phyloP scores from a whole-genome alignment of 768 basidiomycete species.

The Artomyces pyxidatus region DNA sequence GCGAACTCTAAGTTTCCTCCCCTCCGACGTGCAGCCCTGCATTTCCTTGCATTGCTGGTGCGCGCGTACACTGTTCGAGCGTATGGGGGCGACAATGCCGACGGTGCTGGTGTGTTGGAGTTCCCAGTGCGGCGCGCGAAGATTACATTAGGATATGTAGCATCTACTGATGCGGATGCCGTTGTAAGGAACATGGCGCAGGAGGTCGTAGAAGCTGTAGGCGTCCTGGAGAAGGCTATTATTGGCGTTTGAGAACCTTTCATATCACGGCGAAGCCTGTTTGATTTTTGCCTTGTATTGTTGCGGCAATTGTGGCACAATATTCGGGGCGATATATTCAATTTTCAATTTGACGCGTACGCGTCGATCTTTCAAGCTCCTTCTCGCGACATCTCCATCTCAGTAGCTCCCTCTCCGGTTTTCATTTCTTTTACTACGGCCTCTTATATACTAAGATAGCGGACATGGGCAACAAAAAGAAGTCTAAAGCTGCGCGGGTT shows the following conservation, averaged over 20 bases:
- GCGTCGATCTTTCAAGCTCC: too few relatives aligned
- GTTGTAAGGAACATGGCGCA: conserved; percentile 15
- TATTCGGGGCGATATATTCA: too few relatives aligned
- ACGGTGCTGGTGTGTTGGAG: neutral
- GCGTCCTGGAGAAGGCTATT: conserved; percentile 4
- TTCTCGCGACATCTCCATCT: too few relatives aligned
- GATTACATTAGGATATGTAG: conserved; percentile 13
- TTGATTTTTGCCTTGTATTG: too few relatives aligned
- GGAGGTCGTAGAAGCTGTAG: conserved; percentile 12
- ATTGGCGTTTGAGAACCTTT: conserved; percentile 10
- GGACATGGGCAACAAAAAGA: too few relatives aligned
- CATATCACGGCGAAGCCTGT: too few relatives aligned
- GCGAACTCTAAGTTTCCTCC: conserved; percentile 63
- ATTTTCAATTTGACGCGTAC: too few relatives aligned
- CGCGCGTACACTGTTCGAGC: conserved; percentile 45
- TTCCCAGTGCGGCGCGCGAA: conserved; percentile 10
- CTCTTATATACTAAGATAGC: too few relatives aligned
- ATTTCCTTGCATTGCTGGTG: conserved; percentile 68
- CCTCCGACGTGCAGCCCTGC: conserved; percentile 78
- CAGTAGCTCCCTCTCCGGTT: too few relatives aligned
- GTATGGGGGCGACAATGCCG: conserved; percentile 29
- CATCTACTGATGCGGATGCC: conserved; percentile 9
- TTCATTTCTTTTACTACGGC: too few relatives aligned
- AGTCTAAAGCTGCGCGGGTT: too few relatives aligned
- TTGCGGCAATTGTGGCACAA: too few relatives aligned